Conservation (phyloP, 345 rosid genomes). For the Dipteronia sinensis region DNA sequence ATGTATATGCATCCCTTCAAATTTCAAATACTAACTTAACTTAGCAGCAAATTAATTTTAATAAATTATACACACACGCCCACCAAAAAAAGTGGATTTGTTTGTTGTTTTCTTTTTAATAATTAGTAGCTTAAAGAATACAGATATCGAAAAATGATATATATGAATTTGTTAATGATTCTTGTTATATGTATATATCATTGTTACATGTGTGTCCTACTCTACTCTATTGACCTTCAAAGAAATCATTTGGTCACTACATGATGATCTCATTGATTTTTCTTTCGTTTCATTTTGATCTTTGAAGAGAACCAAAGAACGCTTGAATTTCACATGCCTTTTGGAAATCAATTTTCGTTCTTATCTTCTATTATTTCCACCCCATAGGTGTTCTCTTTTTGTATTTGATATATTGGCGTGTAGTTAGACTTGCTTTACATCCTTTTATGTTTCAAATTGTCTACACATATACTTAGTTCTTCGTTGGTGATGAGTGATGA, state of each 20-base stretch:
- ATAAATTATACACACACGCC: background rate
- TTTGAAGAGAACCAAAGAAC: conserved; percentile 20
- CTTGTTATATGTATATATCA: background rate
- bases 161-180: conserved; percentile 1
- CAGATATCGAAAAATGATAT: background rate
- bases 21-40: background rate
- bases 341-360: background rate
- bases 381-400: background rate
- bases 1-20: background rate
- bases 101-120: background rate
- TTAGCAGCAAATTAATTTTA: background rate
- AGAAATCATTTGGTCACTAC: background rate
- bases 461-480: too few species aligned
- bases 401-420: background rate
- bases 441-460: too few species aligned
- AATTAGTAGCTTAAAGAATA: conserved; percentile 12
- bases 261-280: background rate
- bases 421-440: background rate
- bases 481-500: background rate
- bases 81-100: background rate
- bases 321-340: background rate
- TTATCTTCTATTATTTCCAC: background rate
- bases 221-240: background rate
- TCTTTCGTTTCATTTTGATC: conserved; percentile 7
- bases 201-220: background rate